Evolutionary conservation across 352 stramenopile genomes (phyloP).

Genomic region (Phytophthora aleatoria): DNA sequence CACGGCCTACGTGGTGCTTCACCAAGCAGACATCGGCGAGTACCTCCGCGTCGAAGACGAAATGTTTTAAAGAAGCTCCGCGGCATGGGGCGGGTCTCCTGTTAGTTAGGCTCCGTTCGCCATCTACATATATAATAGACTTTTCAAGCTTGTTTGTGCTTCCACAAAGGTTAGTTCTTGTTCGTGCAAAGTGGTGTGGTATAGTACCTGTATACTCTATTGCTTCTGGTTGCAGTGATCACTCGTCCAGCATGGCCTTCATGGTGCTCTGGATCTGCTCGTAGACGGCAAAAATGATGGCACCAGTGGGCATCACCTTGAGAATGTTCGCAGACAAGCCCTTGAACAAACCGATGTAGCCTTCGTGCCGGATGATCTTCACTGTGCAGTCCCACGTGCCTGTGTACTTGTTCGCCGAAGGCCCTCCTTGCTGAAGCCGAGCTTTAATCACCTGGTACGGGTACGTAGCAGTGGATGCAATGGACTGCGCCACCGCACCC

Average conservation of each 20-base stretch:
- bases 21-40: constrained; percentile 99
- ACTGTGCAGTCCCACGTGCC: constrained; percentile 90
- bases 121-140: constrained; percentile 66
- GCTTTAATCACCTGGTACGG: constrained; percentile 98
- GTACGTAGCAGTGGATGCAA: constrained; percentile 91
- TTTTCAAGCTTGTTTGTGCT: constrained; percentile 44
- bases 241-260: constrained; percentile 49
- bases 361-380: constrained; percentile 93
- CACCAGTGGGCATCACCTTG: constrained; percentile 95
- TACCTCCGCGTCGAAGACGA: constrained; percentile 99
- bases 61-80: constrained; percentile 89
- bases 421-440: constrained; percentile 92
- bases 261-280: constrained; percentile 78
- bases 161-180: constrained; percentile 4
- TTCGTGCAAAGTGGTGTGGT: constrained; percentile 12
- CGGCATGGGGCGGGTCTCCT: not conserved
- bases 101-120: constrained; percentile 16
- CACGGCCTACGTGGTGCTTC: constrained; percentile 97
- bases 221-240: constrained; percentile 18
- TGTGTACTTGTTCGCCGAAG: constrained; percentile 82
- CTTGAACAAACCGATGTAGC: constrained; percentile 94
- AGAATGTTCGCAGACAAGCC: constrained; percentile 95
- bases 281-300: constrained; percentile 93
- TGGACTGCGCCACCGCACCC: constrained; percentile 79
- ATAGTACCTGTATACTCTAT: constrained; percentile 30